A percentile compares a stretch with the other conserved stretches of the same genome.
phyloP scores from a whole-genome alignment of 2,329 filamentous ascomycete species.

The Akanthomyces muscarius region DNA sequence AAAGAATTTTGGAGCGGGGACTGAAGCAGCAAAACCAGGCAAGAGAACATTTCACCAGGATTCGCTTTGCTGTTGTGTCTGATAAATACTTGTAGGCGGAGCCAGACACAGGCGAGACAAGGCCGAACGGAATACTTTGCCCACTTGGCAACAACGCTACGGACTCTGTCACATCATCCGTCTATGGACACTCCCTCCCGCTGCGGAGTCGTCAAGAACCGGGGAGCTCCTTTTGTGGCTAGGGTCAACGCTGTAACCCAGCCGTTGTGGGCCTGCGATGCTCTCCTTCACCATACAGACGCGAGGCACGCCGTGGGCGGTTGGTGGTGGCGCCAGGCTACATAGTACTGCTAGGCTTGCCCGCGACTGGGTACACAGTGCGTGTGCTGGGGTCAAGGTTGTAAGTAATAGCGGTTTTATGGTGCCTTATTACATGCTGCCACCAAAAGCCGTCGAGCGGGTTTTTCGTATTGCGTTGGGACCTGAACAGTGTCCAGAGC shows the following conservation, averaged over 20 bases:
- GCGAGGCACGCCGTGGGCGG: not conserved
- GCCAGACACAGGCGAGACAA: not conserved
- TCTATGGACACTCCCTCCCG: not conserved
- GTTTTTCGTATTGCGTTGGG: not conserved
- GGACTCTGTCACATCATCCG: not conserved
- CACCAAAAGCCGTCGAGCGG: not conserved
- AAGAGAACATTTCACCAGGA: not conserved
- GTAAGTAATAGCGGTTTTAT: not conserved
- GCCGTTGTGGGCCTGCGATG: not conserved
- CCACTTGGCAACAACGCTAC: not conserved
- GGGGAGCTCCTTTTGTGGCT: too few species aligned
- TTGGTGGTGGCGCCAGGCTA: slow-evolving; percentile 4
- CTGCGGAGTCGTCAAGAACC: too few species aligned
- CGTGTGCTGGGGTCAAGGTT: not conserved
- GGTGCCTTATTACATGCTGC: not conserved
- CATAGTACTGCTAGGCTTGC: not conserved
- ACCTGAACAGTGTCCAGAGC: not conserved
- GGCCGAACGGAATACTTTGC: not conserved
- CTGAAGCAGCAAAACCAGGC: not conserved
- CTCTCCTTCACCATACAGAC: not conserved
- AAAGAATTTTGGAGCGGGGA: too few species aligned
- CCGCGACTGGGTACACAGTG: not conserved
- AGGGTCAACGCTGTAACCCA: too few species aligned
- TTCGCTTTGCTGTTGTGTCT: not conserved
- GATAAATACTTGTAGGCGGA: too few species aligned